Evolutionary conservation across 768 basidiomycete species (phyloP).

Genomic region (Chalciporus sphaerocephalus): DNA sequence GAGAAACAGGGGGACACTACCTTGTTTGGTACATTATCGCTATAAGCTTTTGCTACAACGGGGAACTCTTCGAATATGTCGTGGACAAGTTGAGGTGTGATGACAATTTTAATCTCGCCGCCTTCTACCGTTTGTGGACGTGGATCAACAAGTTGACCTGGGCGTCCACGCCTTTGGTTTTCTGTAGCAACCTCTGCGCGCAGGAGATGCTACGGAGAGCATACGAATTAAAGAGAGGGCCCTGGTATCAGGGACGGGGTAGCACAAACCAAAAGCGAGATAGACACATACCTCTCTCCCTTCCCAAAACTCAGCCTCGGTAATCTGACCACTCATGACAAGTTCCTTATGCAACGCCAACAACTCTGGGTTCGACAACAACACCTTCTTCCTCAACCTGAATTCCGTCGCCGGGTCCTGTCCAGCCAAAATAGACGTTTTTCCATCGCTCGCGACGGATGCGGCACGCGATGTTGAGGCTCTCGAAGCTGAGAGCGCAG

Average conservation of each 20-base stretch:
- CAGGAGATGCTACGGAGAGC: slow-evolving; percentile 56
- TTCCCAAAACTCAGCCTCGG: slow-evolving; percentile 96
- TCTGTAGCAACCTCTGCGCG: slow-evolving; percentile 72
- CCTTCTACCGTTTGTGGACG: slow-evolving; percentile 79
- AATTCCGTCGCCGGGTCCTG: slow-evolving; percentile 65
- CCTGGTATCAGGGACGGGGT: neutral
- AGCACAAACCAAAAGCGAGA: neutral
- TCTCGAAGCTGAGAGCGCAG: slow-evolving; percentile 32
- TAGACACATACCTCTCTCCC: slow-evolving; percentile 70
- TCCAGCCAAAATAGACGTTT: slow-evolving; percentile 52
- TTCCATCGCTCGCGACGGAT: slow-evolving; percentile 54
- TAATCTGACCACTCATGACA: slow-evolving; percentile 79
- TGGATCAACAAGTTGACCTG: slow-evolving; percentile 83
- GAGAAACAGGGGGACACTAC: slow-evolving; percentile 35
- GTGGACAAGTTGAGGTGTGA: slow-evolving; percentile 87
- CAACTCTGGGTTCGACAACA: slow-evolving; percentile 74
- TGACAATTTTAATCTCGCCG: slow-evolving; percentile 83
- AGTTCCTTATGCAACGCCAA: slow-evolving; percentile 81
- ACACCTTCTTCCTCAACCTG: slow-evolving; percentile 70
- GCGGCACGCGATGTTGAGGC: slow-evolving; percentile 55
- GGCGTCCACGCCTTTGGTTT: slow-evolving; percentile 72
- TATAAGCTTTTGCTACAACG: slow-evolving; percentile 87
- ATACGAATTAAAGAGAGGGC: slow-evolving; percentile 16
- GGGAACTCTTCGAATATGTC: slow-evolving; percentile 99
- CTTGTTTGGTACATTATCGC: slow-evolving; percentile 86